Evolutionary conservation across 805 yeast species (phyloP).

Genomic region (Starmerella vaccinii): DNA sequence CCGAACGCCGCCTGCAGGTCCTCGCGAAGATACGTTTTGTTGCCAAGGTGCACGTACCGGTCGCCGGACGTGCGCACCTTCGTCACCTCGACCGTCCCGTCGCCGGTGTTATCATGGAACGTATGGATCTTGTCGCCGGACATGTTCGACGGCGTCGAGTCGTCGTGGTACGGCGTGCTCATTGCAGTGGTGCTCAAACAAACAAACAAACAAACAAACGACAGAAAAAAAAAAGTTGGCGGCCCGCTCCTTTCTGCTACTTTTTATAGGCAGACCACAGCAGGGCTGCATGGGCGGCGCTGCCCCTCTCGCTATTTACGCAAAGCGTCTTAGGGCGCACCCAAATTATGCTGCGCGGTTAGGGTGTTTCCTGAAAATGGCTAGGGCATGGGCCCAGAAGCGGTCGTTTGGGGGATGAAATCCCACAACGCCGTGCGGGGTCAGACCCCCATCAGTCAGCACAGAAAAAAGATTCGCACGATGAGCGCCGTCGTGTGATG

Average conservation of each 20-base stretch:
- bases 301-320: slow-evolving; percentile 1
- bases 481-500: background rate
- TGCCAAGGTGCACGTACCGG: slow-evolving; percentile 32
- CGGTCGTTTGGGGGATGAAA: background rate
- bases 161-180: background rate
- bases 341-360: background rate
- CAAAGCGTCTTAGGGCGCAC: background rate
- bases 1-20: slow-evolving; percentile 54
- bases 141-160: background rate
- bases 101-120: background rate
- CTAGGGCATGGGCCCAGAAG: background rate
- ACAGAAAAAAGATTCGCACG: background rate
- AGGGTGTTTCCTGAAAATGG: background rate
- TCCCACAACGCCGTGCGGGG: background rate
- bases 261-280: background rate
- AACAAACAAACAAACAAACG: no score
- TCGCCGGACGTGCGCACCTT: slow-evolving; percentile 19
- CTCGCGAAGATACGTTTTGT: slow-evolving; percentile 37
- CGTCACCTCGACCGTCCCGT: slow-evolving; percentile 2
- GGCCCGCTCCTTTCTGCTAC: background rate
- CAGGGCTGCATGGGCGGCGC: background rate
- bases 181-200: background rate
- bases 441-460: background rate
- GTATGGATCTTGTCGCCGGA: background rate
- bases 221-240: no score